Base-by-base conservation (phyloP, 495 filamentous ascomycete genomes). In the Wilcoxina mikolae region DNA sequence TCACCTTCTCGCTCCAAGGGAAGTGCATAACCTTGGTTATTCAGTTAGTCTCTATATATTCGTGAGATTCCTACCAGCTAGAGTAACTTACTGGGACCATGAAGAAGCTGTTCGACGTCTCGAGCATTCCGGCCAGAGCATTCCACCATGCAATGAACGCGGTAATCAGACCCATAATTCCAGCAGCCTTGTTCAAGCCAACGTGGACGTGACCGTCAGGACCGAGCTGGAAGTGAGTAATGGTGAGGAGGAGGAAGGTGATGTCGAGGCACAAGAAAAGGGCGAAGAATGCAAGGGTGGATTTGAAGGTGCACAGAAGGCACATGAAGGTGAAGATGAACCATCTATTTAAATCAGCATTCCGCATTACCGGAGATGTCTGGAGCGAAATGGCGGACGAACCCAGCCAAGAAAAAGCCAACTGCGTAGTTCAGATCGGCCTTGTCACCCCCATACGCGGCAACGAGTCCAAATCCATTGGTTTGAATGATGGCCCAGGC, bases 131-230 rank as follows among this genome's bases (percentile, higher is more conserved):
- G 44, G 89, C 91, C 56, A 95, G 75, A 28, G 91, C 90, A 67
- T 95, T 94, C 72, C 95, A 95, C 91, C 90, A 95, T 4, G 89
- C 89, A 48, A 87, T 65, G 70, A 98, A 95, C 1, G 89, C 89
- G 15, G 89, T 82, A 20, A 95, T 59, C 62, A 95, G 71, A 55
- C 87, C 91, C 62, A 95, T 95, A 68, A 80, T 76, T 58, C 90
- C 91, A 60, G 87, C 90, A 25, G 86, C 83, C 72, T 82, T 84
- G 54, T 70, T 71, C 62, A 69, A 38, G 11, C 33, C 44, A 35
- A 70, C 66, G 60, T 80, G 73, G 50, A 75, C 72, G 2, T 31
- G 52, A 18, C 70, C 74, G 2, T 51, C 53, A 25, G 67, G 57
- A 64, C 68, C 61, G 54, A 69, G 69, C 45, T 72, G 52, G 60